Base-by-base conservation (phyloP, 2,329 filamentous ascomycete genomes). In the Emericellopsis atlantica region DNA sequence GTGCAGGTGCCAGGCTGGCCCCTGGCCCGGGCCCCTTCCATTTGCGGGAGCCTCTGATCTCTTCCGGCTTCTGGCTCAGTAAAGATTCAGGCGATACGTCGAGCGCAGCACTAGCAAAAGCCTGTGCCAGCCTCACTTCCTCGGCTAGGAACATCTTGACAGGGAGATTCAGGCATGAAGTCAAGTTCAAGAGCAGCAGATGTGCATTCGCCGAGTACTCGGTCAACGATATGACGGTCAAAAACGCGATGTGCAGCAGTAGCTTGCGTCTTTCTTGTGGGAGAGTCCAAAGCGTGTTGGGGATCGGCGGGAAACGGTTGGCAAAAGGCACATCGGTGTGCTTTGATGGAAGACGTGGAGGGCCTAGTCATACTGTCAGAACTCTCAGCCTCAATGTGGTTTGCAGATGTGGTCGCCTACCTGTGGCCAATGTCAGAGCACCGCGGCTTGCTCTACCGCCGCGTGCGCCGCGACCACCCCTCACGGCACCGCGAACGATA, bases 131-230 rank as follows among this genome's bases (percentile, higher is more conserved):
- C 44, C 84, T 79, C 35, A 75, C 70, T 56, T 96, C 87, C 42
- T 89, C 78, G 36, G 79, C 70, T 31, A 78, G 72, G 10, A 92
- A 67, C 4, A 79, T 61, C 29, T 70, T 70, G 21, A 80, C 59
- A 0, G 81, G 72, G 22, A 94, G 62, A n/a, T 77, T 69, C 9
- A 94, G 64, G 6, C 82, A 85, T 2, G 79, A 81, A 2, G 82
- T 70, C 33, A 90, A 57, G 47, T 83, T 70, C 14, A 87, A 63
- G 40, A 94, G 67, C 16, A 92, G 64, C 3, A 84, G 67, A 11
- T 85, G 75, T 4, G 84, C 84, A 51, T 85, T 79, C 5, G 83
- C 76, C 34, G 71, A 76, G 58, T 92, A 94, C 46, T 84, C 76
- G 52, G 92, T 80, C 12, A 93, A 63, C 3, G 84, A 88, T 3